phyloP scores from a whole-genome alignment of 768 basidiomycete genomes.

The Lenzites betulinus region DNA sequence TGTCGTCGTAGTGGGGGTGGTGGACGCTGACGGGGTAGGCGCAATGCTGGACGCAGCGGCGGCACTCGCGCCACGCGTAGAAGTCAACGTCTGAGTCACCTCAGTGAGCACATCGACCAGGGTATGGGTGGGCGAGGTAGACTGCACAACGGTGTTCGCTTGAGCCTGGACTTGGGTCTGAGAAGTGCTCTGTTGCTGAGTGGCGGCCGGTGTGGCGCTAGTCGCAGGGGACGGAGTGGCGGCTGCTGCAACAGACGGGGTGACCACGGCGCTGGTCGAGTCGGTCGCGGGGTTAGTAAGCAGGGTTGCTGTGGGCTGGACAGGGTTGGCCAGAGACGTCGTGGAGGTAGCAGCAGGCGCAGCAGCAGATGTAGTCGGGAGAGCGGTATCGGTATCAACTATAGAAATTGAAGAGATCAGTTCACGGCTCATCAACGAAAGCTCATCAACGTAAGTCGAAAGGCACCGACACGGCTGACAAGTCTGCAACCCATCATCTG shows the following conservation, averaged over 20 bases:
- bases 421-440: background rate
- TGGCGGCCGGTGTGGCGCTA: background rate
- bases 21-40: constrained; percentile 11
- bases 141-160: background rate
- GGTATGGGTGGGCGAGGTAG: background rate
- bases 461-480: background rate
- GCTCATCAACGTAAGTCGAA: background rate
- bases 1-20: background rate
- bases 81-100: constrained; percentile 7
- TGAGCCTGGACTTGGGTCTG: background rate
- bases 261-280: background rate
- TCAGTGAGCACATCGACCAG: constrained; percentile 1
- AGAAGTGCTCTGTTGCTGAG: background rate
- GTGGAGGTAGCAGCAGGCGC: background rate
- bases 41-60: constrained; percentile 4
- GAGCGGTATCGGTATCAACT: background rate
- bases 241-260: background rate
- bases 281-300: background rate
- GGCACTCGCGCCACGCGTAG: background rate
- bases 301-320: background rate
- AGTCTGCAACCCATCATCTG: too few relatives aligned
- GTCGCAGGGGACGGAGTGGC: background rate
- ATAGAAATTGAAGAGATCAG: background rate
- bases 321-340: background rate
- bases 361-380: background rate